Evolutionary conservation across 2,329 filamentous ascomycete genomes (phyloP).

Genomic region (Ambrosiella xylebori): DNA sequence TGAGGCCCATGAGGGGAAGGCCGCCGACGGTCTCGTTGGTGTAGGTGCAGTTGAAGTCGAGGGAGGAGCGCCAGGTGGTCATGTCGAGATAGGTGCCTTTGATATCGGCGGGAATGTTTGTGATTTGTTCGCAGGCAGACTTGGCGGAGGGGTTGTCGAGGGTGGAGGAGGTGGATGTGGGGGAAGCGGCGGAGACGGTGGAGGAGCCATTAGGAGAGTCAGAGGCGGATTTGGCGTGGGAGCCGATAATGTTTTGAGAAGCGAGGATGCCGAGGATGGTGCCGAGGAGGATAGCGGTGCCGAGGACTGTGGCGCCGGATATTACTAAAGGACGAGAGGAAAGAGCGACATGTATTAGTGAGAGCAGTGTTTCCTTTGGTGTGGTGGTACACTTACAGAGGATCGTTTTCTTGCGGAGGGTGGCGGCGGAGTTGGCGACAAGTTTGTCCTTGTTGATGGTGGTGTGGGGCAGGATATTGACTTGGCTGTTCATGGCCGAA

Average conservation of each 20-base stretch:
- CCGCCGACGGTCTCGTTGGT: conserved; percentile 50
- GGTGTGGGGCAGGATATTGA: neutral
- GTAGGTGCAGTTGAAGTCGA: conserved; percentile 58
- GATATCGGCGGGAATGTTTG: conserved; percentile 30
- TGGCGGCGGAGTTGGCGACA: neutral
- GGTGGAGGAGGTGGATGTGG: neutral
- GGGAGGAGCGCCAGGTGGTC: conserved; percentile 56
- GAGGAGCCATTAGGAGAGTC: neutral
- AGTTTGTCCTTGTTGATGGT: neutral
- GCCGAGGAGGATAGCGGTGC: conserved; percentile 3
- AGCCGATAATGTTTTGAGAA: conserved; percentile 6
- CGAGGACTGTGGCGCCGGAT: conserved; percentile 1
- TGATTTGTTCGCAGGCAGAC: conserved; percentile 1
- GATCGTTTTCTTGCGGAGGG: neutral
- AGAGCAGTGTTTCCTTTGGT: neutral
- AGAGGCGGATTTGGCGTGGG: conserved; percentile 4
- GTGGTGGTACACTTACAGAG: neutral
- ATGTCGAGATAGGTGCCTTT: conserved; percentile 51
- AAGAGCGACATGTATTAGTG: neutral
- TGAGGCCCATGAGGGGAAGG: conserved; percentile 52
- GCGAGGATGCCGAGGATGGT: conserved; percentile 10
- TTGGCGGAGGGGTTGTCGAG: neutral
- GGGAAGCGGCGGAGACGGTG: neutral
- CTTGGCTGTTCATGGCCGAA: conserved; percentile 6
- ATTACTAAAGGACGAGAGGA: neutral